phyloP scores from a whole-genome alignment of 2,329 filamentous ascomycete genomes.

The Ilyonectria robusta region DNA sequence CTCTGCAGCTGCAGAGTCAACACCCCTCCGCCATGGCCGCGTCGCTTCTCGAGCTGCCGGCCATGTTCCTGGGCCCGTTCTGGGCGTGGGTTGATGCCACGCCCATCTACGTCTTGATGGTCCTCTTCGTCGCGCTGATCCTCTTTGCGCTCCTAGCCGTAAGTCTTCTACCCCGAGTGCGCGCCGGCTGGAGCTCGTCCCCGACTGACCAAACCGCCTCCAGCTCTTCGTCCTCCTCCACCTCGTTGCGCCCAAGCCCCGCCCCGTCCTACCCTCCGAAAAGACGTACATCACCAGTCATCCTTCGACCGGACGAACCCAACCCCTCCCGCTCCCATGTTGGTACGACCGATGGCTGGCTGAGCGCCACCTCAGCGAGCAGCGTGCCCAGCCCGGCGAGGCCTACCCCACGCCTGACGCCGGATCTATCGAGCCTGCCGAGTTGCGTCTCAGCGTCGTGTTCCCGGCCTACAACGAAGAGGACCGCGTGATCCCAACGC shows the following conservation, averaged over 20 bases:
- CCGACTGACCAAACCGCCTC: conserved; percentile 26
- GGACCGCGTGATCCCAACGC: conserved; percentile 83
- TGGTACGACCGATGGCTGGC: conserved; percentile 86
- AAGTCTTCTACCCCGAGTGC: conserved; percentile 35
- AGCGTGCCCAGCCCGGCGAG: conserved; percentile 53
- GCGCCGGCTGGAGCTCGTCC: background rate
- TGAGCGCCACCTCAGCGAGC: conserved; percentile 68
- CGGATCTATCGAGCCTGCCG: conserved; percentile 78
- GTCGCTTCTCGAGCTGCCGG: conserved; percentile 50
- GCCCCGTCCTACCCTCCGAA: conserved; percentile 80
- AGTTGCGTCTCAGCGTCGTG: conserved; percentile 91
- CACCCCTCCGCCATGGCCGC: conserved; percentile 32
- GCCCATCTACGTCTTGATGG: conserved; percentile 57
- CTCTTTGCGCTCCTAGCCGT: conserved; percentile 57
- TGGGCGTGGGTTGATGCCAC: conserved; percentile 55
- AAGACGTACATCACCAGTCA: conserved; percentile 87
- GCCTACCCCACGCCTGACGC: conserved; percentile 61
- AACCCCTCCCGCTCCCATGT: conserved; percentile 76
- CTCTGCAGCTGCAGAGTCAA: conserved; percentile 29
- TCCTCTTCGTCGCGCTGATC: conserved; percentile 52
- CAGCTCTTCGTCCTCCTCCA: conserved; percentile 77
- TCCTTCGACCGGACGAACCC: conserved; percentile 62
- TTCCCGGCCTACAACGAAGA: conserved; percentile 97
- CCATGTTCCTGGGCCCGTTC: conserved; percentile 53
- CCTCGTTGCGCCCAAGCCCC: conserved; percentile 85